Evolutionary conservation across 2,329 filamentous ascomycete genomes (phyloP).

Genomic region (Fusarium dlaminii): DNA sequence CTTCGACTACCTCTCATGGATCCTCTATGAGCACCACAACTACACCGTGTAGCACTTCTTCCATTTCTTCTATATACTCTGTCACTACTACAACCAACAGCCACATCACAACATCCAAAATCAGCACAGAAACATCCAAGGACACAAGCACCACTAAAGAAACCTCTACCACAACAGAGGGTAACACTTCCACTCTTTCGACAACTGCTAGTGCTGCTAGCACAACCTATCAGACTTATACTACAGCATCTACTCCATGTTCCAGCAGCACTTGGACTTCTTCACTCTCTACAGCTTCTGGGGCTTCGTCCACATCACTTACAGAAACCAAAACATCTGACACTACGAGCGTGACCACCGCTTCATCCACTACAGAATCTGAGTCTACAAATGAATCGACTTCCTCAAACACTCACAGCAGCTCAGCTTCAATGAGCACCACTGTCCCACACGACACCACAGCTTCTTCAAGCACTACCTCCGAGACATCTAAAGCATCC

Average conservation of each 20-base stretch:
- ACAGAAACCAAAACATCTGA: background rate
- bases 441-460: background rate
- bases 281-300: background rate
- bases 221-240: background rate
- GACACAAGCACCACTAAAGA: background rate
- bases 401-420: background rate
- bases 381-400: background rate
- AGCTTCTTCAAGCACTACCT: conserved; percentile 2
- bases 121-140: background rate
- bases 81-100: background rate
- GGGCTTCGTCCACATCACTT: background rate
- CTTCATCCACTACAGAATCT: background rate
- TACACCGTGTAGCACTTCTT: background rate
- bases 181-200: background rate
- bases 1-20: conserved; percentile 1
- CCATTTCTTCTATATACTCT: background rate
- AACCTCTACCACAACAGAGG: background rate
- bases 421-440: conserved; percentile 6
- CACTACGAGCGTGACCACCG: background rate
- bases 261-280: background rate
- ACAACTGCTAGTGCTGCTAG: background rate
- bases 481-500: background rate
- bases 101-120: background rate
- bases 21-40: background rate
- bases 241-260: background rate